A percentile compares a stretch with the other conserved stretches of the same genome.
Conservation (phyloP, 176 grass and related monocot genomes). For the Microstegium vimineum region DNA sequence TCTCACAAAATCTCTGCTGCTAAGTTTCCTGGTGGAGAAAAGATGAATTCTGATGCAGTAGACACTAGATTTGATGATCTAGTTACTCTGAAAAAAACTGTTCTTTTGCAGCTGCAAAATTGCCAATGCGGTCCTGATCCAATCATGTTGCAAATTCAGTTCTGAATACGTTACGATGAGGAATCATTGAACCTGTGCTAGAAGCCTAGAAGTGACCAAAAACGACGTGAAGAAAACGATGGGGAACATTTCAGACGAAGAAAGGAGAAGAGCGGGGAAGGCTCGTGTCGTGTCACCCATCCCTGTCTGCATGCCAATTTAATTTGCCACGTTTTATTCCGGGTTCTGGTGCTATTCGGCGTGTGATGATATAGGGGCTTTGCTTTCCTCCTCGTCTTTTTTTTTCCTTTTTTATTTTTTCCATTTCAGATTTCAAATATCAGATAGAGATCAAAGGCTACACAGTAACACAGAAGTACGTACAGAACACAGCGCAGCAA, state of each 20-base stretch:
- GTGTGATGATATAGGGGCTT: slow-evolving; percentile 29
- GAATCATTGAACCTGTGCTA: no score
- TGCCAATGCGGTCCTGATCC: neutral
- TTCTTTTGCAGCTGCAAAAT: neutral
- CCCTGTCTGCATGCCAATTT: neutral
- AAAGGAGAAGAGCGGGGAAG: neutral
- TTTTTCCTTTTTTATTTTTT: no score
- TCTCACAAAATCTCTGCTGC: neutral
- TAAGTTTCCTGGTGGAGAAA: neutral
- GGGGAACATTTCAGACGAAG: neutral
- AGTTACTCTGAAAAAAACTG: neutral
- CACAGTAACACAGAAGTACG: neutral
- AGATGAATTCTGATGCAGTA: neutral
- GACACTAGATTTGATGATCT: neutral
- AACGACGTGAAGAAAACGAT: no score
- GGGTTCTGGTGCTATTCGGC: neutral
- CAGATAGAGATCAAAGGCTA: neutral
- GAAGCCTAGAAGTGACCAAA: no score
- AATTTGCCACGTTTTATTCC: neutral
- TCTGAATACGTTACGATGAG: no score
- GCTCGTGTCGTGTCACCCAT: neutral
- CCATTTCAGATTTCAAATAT: no score
- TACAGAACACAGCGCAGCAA: no score
- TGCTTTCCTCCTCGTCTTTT: neutral
- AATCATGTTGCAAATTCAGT: neutral